phyloP scores from a whole-genome alignment of 768 basidiomycete species.

The Tricholoma sp. region DNA sequence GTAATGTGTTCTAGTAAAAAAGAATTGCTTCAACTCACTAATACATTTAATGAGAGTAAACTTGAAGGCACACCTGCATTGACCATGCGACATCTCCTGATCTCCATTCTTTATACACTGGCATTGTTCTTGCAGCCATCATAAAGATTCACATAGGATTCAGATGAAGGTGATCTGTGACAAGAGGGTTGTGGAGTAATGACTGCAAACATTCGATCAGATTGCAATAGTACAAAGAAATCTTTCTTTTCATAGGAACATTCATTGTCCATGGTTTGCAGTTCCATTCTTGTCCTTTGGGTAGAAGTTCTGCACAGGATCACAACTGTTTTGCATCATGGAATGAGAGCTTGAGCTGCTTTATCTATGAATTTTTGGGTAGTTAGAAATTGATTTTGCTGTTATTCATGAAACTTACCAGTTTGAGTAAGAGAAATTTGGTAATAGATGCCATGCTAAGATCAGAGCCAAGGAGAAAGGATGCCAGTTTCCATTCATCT shows the following conservation, averaged over 20 bases:
- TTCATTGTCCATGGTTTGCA: conserved; percentile 5
- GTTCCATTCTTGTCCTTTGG: conserved; percentile 22
- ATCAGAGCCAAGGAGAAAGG: conserved; percentile 20
- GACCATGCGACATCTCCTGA: conserved; percentile 11
- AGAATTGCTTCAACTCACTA: background rate
- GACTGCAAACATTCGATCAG: conserved; percentile 22
- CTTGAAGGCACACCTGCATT: background rate
- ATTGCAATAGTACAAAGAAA: conserved; percentile 23
- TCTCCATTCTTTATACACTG: conserved; percentile 19
- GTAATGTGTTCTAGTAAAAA: conserved; percentile 4
- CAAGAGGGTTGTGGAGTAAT: conserved; percentile 19
- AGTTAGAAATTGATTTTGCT: background rate
- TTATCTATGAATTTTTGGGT: conserved; percentile 7
- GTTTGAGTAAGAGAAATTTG: conserved; percentile 20
- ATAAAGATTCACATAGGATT: conserved; percentile 1
- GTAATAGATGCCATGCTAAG: conserved; percentile 24
- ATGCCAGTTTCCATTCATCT: conserved; percentile 28
- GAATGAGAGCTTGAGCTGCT: conserved; percentile 18
- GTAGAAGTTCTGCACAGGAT: conserved; percentile 21
- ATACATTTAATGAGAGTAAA: background rate
- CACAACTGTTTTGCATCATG: conserved; percentile 21
- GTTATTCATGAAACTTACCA: conserved; percentile 12
- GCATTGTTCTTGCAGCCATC: conserved; percentile 4
- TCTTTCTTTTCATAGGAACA: conserved; percentile 16
- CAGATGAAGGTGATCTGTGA: conserved; percentile 19